Base-by-base conservation (phyloP, 202 grass and related monocot genomes). In the Setaria italica region DNA sequence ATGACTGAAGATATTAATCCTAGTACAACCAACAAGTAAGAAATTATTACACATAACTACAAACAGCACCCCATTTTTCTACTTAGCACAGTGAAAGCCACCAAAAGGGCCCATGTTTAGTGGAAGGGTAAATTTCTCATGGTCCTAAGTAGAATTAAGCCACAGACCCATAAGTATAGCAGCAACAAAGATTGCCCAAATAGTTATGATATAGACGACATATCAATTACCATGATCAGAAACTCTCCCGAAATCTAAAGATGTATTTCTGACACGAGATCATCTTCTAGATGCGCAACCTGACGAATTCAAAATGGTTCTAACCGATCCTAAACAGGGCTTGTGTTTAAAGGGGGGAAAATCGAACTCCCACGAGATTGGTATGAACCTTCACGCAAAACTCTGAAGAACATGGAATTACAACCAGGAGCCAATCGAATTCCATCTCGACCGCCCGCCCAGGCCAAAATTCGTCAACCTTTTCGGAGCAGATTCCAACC, bases 31-130 rank as follows among this genome's bases (percentile, higher is more conserved):
- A 69, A 46, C 21, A 41, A 25, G 33, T n/a, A 66, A 1, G 4
- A 74, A 67, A 65, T 46, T 67, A 70, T 63, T 33, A 13, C 60
- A 63, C 30, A 46, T 47, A 60, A 20, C 66, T 32, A 63, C 32
- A 25, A 25, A 25, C 4, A 66, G n/a, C 37, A 9, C 17, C 19
- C 32, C 6, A n/a, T 75, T 80, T 21, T 80, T 80, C 13, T 62
- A 33, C 10, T 12, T 7, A 47, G 43, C 14, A 83, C 5, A 62
- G 43, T 54, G 25, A 30, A 66, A 41, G 5, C 4, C 11, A 17
- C 25, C 6, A 69, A n/a, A 43, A 70, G 62, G 9, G 17, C 48
- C 6, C 4, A 7, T 9, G 81, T 65, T 33, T 67, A 20, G 15
- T 7, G 6, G 0, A 56, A 57, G 65, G 4, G 8, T 82, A 29